A percentile compares a stretch with the other conserved stretches of the same genome.
Conservation (phyloP, 495 filamentous ascomycete species). For the Penicillium coffeae region DNA sequence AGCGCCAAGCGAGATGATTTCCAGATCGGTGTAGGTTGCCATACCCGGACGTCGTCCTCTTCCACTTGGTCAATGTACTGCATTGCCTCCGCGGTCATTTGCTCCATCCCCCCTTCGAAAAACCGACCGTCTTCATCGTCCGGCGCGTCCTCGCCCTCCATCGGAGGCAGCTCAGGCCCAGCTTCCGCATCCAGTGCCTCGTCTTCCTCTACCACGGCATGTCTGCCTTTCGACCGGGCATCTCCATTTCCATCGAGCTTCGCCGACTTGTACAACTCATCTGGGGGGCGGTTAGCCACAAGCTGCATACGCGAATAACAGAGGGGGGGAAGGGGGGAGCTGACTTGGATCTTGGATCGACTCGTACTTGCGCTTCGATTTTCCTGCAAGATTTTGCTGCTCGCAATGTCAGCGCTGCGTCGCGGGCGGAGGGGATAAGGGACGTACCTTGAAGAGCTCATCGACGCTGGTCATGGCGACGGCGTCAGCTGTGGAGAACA, state of each 20-base stretch:
- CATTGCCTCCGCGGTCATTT: conserved; percentile 77
- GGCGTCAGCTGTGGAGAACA: no score
- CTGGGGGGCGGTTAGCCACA: conserved; percentile 34
- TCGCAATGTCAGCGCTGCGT: conserved; percentile 21
- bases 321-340: conserved; percentile 18
- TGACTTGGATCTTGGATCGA: conserved; percentile 65
- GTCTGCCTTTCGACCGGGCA: conserved; percentile 57
- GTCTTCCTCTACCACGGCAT: conserved; percentile 55
- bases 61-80: conserved; percentile 80
- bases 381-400: conserved; percentile 42
- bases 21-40: background rate
- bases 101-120: conserved; percentile 86
- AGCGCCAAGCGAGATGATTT: conserved; percentile 3
- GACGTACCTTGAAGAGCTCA: conserved; percentile 75
- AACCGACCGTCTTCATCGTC: conserved; percentile 94
- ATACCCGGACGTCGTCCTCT: conserved; percentile 46
- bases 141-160: conserved; percentile 52
- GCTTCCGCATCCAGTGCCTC: conserved; percentile 65
- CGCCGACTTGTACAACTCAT: conserved; percentile 81
- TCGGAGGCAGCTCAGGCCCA: conserved; percentile 65
- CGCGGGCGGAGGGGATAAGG: no score
- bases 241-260: conserved; percentile 63
- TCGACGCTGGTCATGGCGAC: conserved; percentile 71
- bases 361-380: conserved; percentile 75
- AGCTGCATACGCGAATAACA: conserved; percentile 8